Evolutionary conservation across 225 moss, liverwort and hornwort species (phyloP).

Genomic region (Sphagnum tenellum): DNA sequence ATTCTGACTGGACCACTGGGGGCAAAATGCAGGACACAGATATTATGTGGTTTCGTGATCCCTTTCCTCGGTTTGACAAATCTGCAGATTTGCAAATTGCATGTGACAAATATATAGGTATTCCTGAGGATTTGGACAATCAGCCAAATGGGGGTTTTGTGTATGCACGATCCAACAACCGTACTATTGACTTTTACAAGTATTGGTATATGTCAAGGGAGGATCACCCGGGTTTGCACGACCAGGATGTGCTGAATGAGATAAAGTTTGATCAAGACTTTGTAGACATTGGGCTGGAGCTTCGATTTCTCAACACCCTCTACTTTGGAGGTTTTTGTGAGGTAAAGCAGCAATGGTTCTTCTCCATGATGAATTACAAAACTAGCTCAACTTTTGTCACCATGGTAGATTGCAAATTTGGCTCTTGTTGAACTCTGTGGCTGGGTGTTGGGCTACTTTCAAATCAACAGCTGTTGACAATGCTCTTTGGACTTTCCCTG

Average conservation of each 20-base stretch:
- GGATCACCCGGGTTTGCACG: conserved; percentile 66
- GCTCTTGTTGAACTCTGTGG: no score
- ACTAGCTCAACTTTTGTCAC: no score
- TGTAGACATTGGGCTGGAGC: conserved; percentile 42
- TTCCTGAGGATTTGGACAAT: conserved; percentile 62
- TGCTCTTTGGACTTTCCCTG: no score
- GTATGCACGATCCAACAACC: conserved; percentile 73
- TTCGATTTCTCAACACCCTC: conserved; percentile 74
- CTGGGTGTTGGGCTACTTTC: no score
- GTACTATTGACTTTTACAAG: conserved; percentile 76
- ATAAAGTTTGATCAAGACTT: conserved; percentile 67
- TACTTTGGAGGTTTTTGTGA: conserved; percentile 90
- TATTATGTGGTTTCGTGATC: conserved; percentile 95
- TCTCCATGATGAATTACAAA: no score
- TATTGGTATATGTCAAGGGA: conserved; percentile 74
- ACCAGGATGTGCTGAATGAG: conserved; percentile 90
- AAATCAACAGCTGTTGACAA: no score
- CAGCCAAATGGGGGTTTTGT: conserved; percentile 89
- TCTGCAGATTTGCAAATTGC: conserved; percentile 88
- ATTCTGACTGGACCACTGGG: no score
- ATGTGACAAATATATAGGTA: conserved; percentile 72
- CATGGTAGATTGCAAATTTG: no score
- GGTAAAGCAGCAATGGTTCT: conserved; percentile 19
- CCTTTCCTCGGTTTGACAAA: conserved; percentile 64
- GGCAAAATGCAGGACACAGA: conserved; percentile 72